Base-by-base conservation (phyloP, 208 protist genomes). In the Plasmodiophora brassicae region DNA sequence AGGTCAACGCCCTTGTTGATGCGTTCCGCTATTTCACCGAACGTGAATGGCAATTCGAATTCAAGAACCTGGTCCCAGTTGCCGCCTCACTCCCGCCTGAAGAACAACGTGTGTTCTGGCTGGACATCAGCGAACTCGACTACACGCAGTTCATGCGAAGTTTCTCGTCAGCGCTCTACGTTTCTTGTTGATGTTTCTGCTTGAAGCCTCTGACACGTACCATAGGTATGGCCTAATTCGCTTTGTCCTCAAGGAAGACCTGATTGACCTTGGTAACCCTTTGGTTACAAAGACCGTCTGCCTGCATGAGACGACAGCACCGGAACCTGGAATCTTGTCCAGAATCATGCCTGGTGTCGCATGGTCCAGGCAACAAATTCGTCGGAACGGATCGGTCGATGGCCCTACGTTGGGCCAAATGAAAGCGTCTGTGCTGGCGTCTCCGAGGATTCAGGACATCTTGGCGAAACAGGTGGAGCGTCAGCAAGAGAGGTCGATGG, bases 11-110 rank as follows among this genome's bases (percentile, higher is more conserved):
- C 5, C 20, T 78, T 8, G 65, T 78, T 5, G n/a, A 78, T 38
- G 65, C 65, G 14, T 78, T 78, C n/a, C 65, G 65, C 5, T 78
- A 78, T 78, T 78, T 78, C 65, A 78, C 65, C 14, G 65, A 78
- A 78, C 5, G 41, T 32, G 65, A 78, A 78, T 78, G 65, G 65
- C 5, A 38, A 5, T 78, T 78, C n/a, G 65, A 78, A 5, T 36
- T n/a, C 65, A 5, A 78, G n/a, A 78, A 78, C 5, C 41, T 78
- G 65, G 32, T 78, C n/a, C 41, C 65, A 44, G 41, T 32, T 5
- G 5, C 5, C 20, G 41, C 10, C 41, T n/a, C 10, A 78, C 14
- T 36, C 10, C n/a, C 5, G 20, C 32, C 5, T 14, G n/a, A 5
- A 8, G 65, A 78, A 78, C 32, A n/a, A 5, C 32, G 41, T 14